Base-by-base conservation (phyloP, 1,139 yeast species). In the Lodderomyces theae region DNA sequence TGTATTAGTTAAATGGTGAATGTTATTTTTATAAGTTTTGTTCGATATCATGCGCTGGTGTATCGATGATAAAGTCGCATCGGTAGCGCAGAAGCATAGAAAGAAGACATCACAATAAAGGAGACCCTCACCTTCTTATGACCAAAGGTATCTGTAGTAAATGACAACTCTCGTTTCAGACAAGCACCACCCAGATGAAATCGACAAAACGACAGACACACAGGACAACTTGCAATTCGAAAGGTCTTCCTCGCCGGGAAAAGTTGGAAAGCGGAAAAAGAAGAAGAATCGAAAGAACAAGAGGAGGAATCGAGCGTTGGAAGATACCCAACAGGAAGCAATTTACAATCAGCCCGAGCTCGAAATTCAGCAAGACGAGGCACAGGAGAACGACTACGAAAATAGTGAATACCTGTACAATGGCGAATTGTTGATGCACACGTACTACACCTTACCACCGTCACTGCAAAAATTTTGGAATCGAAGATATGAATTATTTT, bases 401-500 rank as follows among this genome's bases (percentile, higher is more conserved):
- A 8, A 28, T 12, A 37, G 32, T 38, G 56, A 55, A 28, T 49
- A 58, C 7, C 58, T 49, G 4, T 54, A 51, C 13, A 60, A 52
- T 15, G 62, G 64, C 32, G 68, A 63, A 49, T 58, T 69, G 23
- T 51, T 70, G 26, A 66, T 66, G 65, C 76, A 71, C 43, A 64
- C 64, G 9, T 49, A 56, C 40, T 51, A 59, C 37, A 66, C 76
- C 1, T 64, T 76, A 23, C 80, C 80, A 0, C 42, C 46, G 2
- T 56, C 63, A 2, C 57, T 76, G 43, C 64, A 63, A 47, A 79
- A 77, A 52, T 86, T 77, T 60, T 86, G 87, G 85, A 53, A 58
- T 24, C 71, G 77, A 39, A 63, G 95, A 33, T 76, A 82, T 54
- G 52, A 57, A 16, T 61, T 87, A 26, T 88, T 87, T 57, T 61